Percentiles rank a stretch among this genome's conserved stretches.
These are phyloP conservation scores for Cercospora sp. DNA, from an alignment of 2,329 filamentous ascomycete species.

Conservation along the genomic window DNA sequence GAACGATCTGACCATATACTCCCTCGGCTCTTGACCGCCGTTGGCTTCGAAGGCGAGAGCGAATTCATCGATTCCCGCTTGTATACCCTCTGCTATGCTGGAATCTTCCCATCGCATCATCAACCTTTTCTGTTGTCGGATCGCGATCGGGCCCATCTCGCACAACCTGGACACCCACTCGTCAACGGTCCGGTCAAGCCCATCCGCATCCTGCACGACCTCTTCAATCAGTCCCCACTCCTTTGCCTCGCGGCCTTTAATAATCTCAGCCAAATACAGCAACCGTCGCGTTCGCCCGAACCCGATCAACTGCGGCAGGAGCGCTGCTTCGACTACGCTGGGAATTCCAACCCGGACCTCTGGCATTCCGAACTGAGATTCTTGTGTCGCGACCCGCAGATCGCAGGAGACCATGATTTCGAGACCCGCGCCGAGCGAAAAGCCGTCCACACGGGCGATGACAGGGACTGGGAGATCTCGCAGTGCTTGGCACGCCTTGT, in stretches of 20 bases:
- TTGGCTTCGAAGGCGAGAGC: constrained; percentile 22
- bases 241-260: constrained; percentile 37
- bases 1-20: constrained; percentile 27
- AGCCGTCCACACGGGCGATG: constrained; percentile 42
- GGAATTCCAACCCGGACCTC: constrained; percentile 44
- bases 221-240: constrained; percentile 42
- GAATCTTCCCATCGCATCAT: constrained; percentile 33
- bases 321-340: constrained; percentile 43
- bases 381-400: constrained; percentile 39
- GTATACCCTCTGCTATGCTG: constrained; percentile 28
- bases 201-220: constrained; percentile 34
- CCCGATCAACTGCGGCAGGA: constrained; percentile 42
- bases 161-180: constrained; percentile 37
- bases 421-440: constrained; percentile 42
- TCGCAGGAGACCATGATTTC: constrained; percentile 42
- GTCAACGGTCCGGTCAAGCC: constrained; percentile 37
- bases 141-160: constrained; percentile 37
- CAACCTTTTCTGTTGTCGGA: constrained; percentile 39
- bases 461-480: constrained; percentile 43
- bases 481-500: constrained; percentile 38
- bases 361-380: constrained; percentile 43
- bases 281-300: constrained; percentile 41
- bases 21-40: constrained; percentile 29
- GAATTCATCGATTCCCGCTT: constrained; percentile 33
- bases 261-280: constrained; percentile 41